phyloP scores from a whole-genome alignment of 2,329 filamentous ascomycete species.

The Lachnellula occidentalis region DNA sequence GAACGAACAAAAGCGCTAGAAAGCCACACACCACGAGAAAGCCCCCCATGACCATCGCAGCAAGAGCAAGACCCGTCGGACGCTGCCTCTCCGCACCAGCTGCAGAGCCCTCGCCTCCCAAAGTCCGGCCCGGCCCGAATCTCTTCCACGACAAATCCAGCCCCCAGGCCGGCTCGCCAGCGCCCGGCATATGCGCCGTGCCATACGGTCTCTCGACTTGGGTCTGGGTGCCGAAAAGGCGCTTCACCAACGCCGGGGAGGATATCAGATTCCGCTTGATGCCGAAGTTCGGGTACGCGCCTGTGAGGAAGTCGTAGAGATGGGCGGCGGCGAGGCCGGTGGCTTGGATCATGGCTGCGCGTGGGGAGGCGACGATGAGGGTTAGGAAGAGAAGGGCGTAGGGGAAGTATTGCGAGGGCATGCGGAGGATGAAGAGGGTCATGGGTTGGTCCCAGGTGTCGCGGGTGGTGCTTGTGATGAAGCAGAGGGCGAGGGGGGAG shows the following conservation, averaged over 20 bases:
- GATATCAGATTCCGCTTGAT: slow-evolving; percentile 68
- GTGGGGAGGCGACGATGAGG: slow-evolving; percentile 59
- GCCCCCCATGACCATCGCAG: slow-evolving; percentile 7
- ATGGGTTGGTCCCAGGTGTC: slow-evolving; percentile 71
- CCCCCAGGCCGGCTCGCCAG: slow-evolving; percentile 5
- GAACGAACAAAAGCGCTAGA: slow-evolving; percentile 1
- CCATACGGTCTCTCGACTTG: slow-evolving; percentile 10
- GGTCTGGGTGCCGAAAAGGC: slow-evolving; percentile 5
- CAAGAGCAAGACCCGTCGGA: slow-evolving; percentile 3
- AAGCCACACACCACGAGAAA: slow-evolving; percentile 7
- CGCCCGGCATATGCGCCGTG: background rate
- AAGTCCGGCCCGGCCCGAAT: slow-evolving; percentile 92
- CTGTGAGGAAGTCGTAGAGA: slow-evolving; percentile 77
- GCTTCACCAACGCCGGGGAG: slow-evolving; percentile 48
- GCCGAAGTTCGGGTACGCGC: slow-evolving; percentile 80
- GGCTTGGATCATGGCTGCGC: slow-evolving; percentile 54
- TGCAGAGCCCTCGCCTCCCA: slow-evolving; percentile 4
- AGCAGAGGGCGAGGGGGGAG: slow-evolving; percentile 64
- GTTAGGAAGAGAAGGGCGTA: slow-evolving; percentile 69
- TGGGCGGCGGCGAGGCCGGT: slow-evolving; percentile 78
- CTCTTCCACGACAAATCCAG: slow-evolving; percentile 57
- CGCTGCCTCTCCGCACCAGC: slow-evolving; percentile 1
- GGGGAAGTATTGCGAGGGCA: slow-evolving; percentile 74
- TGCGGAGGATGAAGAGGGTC: slow-evolving; percentile 72
- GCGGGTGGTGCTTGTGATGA: slow-evolving; percentile 76